A percentile compares a stretch with the other conserved stretches of the same genome.
phyloP scores from a whole-genome alignment of 768 basidiomycete genomes.

The Gymnopilus dilepis region DNA sequence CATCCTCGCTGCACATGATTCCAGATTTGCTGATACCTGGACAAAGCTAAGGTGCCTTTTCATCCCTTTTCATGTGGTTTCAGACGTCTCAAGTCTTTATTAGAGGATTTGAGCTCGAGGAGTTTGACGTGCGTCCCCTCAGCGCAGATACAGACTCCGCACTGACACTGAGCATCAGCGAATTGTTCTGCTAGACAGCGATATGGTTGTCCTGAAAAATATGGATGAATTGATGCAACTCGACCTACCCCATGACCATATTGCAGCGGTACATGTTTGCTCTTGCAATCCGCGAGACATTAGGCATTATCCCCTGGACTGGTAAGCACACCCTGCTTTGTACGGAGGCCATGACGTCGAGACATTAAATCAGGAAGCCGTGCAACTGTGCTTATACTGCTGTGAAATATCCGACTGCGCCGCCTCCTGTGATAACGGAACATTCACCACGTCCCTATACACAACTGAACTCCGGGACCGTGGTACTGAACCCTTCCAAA shows the following conservation, averaged over 20 bases:
- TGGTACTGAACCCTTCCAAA: slow-evolving; percentile 80
- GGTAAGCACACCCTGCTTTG: slow-evolving; percentile 51
- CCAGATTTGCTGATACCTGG: slow-evolving; percentile 74
- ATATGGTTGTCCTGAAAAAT: slow-evolving; percentile 84
- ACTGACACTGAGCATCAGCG: slow-evolving; percentile 47
- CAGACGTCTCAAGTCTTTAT: slow-evolving; percentile 6
- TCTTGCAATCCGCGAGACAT: slow-evolving; percentile 92
- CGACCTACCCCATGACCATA: slow-evolving; percentile 66
- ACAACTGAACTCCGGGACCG: slow-evolving; percentile 90
- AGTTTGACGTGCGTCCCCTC: slow-evolving; percentile 55
- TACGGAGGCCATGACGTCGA: slow-evolving; percentile 17
- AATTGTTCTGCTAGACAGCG: slow-evolving; percentile 82
- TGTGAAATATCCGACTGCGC: slow-evolving; percentile 50
- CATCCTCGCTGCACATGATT: slow-evolving; percentile 46
- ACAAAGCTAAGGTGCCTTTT: slow-evolving; percentile 59
- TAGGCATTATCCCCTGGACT: slow-evolving; percentile 87
- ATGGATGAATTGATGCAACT: slow-evolving; percentile 81
- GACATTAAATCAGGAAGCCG: slow-evolving; percentile 70
- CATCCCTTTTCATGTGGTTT: not conserved
- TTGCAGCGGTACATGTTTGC: slow-evolving; percentile 90
- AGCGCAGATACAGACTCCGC: not conserved
- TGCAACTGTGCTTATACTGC: slow-evolving; percentile 85
- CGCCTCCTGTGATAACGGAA: slow-evolving; percentile 38
- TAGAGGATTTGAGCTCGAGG: slow-evolving; percentile 66
- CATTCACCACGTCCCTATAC: slow-evolving; percentile 72